Evolutionary conservation across 768 basidiomycete genomes (phyloP), one percentile per base, ranked within the genome.

Genomic region (Amanita exitialis): DNA sequence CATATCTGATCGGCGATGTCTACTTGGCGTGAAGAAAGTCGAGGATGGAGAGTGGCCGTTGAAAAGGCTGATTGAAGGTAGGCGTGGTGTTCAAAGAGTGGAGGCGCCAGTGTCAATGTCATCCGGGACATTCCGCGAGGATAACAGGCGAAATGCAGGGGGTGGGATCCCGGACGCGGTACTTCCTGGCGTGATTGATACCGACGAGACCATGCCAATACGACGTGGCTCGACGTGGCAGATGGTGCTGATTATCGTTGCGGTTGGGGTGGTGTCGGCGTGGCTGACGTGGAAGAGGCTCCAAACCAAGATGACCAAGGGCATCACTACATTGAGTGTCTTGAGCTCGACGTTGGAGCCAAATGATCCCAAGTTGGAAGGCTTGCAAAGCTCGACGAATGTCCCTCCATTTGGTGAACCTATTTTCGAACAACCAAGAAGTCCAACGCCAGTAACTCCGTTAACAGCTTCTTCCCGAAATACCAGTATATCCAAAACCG

Each of bases 261-360:
- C 51, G 2, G 32, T 61, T 45, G 56, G 56, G 0, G 12, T 57
- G 13, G 25, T 59, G 4, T 57, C 56, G 2, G 47, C 58, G n/a
- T 58, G 58, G 56, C 18, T 60, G 43, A 27, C 32, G 23, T 51
- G 50, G 50, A 51, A 41, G 43, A 51, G 50, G 34, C 43, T 51
- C 7, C 21, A 35, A 27, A 36, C 23, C 20, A 51, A 36, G 23
- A 51, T 51, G 50, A 41, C 39, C 13, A 37, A 51, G 7, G 50
- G 50, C 13, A 51, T 51, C 20, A 44, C 50, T 6, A n/a, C 50
- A 13, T 37, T 51, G 42, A 30, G 34, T 37, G 34, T 32, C 20
- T 13, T 44, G 30, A 35, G 15, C 27, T 28, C 34, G 25, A 41
- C 30, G n/a, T 4, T 51, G 12, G 25, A 35, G 34, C 34, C 35